Percentiles rank a stretch among this genome's conserved stretches.
These are phyloP conservation scores for Aspergillus udagawae DNA, from an alignment of 2,329 filamentous ascomycete species.

Conservation along the genomic window DNA sequence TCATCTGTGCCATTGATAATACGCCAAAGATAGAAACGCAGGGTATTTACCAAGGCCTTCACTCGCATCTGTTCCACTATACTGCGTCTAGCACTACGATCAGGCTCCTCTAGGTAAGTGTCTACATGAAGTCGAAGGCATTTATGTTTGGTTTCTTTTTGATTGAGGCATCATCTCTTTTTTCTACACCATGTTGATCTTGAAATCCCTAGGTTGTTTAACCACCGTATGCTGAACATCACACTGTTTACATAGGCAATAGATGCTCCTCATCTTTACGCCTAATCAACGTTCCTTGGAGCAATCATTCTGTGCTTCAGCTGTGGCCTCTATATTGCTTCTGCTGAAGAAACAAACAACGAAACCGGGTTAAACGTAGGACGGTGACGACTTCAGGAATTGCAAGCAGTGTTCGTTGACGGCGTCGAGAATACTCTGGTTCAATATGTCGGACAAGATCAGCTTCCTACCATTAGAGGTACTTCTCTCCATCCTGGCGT, in stretches of 20 bases:
- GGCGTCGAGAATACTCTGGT: neutral
- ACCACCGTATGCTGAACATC: neutral
- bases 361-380: neutral
- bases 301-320: too few species aligned
- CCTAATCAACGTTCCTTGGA: too few species aligned
- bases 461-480: slow-evolving; percentile 28
- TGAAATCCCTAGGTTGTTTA: neutral
- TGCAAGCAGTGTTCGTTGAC: neutral
- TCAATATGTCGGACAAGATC: slow-evolving; percentile 16
- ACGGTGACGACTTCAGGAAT: neutral
- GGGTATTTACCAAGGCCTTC: neutral
- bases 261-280: neutral
- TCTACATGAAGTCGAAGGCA: neutral
- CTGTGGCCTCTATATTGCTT: too few species aligned
- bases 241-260: neutral
- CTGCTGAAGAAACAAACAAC: neutral
- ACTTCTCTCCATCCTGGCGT: slow-evolving; percentile 27
- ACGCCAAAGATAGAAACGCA: neutral
- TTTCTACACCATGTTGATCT: neutral
- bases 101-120: neutral
- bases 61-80: neutral
- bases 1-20: neutral
- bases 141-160: neutral
- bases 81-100: neutral
- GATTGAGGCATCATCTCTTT: neutral